A percentile compares a stretch with the other conserved stretches of the same genome.
Conservation (phyloP, 2,329 filamentous ascomycete genomes). For the Fusarium sororula region DNA sequence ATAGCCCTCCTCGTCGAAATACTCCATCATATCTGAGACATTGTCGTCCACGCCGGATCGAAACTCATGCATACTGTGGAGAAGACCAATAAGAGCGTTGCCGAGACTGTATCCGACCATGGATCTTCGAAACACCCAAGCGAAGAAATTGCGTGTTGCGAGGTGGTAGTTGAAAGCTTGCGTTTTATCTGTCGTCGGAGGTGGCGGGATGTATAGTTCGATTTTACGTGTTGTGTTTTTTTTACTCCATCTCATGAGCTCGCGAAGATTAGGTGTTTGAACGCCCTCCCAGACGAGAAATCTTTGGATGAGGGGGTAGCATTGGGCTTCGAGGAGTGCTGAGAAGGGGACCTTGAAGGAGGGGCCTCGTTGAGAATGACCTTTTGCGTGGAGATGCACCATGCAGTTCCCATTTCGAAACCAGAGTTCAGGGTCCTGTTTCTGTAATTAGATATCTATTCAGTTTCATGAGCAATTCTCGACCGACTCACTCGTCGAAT, state of each 20-base stretch:
- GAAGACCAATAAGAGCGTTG: slow-evolving; percentile 68
- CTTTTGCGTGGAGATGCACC: slow-evolving; percentile 73
- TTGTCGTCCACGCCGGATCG: slow-evolving; percentile 65
- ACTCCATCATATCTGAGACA: slow-evolving; percentile 68
- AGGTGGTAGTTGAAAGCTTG: slow-evolving; percentile 71
- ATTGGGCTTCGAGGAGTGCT: slow-evolving; percentile 65
- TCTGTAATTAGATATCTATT: slow-evolving; percentile 3
- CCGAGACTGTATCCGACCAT: slow-evolving; percentile 75
- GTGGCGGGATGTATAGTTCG: slow-evolving; percentile 77
- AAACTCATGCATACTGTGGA: slow-evolving; percentile 71
- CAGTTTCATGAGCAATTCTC: background rate
- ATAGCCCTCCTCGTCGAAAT: slow-evolving; percentile 76
- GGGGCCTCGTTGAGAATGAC: slow-evolving; percentile 71
- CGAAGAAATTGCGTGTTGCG: slow-evolving; percentile 78
- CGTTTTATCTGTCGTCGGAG: slow-evolving; percentile 60
- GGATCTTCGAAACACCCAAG: slow-evolving; percentile 72
- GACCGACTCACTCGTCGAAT: slow-evolving; percentile 55
- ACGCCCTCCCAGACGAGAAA: slow-evolving; percentile 52
- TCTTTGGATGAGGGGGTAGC: slow-evolving; percentile 66
- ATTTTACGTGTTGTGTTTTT: slow-evolving; percentile 48
- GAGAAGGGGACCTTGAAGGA: slow-evolving; percentile 73
- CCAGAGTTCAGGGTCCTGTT: slow-evolving; percentile 78
- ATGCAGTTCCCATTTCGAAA: slow-evolving; percentile 72
- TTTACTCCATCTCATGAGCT: slow-evolving; percentile 47
- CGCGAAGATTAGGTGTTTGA: slow-evolving; percentile 36